phyloP scores from a whole-genome alignment of 352 stramenopile genomes.

The Hyphochytrium catenoides region DNA sequence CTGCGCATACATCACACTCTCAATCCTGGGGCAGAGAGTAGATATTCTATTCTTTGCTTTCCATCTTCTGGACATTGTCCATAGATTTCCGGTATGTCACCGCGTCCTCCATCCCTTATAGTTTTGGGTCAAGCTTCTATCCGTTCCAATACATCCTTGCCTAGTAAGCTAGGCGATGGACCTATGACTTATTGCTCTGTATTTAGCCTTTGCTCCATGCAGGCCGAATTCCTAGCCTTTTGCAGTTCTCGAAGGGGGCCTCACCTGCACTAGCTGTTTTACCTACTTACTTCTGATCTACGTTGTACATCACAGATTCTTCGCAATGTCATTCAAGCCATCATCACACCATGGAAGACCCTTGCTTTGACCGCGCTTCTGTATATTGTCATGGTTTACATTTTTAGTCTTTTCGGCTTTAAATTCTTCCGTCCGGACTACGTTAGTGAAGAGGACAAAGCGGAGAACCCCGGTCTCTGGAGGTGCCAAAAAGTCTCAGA shows the following conservation, averaged over 20 bases:
- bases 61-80: conserved; percentile 39
- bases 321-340: conserved; percentile 34
- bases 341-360: conserved; percentile 26
- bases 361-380: conserved; percentile 27
- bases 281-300: too few species aligned
- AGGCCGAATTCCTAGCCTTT: too few species aligned
- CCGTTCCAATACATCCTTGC: too few species aligned
- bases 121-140: too few species aligned
- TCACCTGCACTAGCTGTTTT: too few species aligned
- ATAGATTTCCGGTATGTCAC: conserved; percentile 21
- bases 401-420: conserved; percentile 36
- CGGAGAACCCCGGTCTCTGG: conserved; percentile 16
- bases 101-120: too few species aligned
- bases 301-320: too few species aligned
- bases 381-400: conserved; percentile 40
- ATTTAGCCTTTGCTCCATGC: too few species aligned
- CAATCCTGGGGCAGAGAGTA: conserved; percentile 27
- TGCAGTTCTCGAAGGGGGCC: too few species aligned
- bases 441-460: conserved; percentile 14
- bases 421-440: conserved; percentile 40
- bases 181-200: too few species aligned
- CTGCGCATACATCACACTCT: conserved; percentile 24
- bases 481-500: conserved; percentile 35
- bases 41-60: conserved; percentile 51
- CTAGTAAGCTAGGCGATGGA: too few species aligned